A percentile compares a stretch with the other conserved stretches of the same genome.
Evolutionary conservation across 23 red algal species (phyloP).

Genomic region (Cyanidioschyzon merolae): DNA sequence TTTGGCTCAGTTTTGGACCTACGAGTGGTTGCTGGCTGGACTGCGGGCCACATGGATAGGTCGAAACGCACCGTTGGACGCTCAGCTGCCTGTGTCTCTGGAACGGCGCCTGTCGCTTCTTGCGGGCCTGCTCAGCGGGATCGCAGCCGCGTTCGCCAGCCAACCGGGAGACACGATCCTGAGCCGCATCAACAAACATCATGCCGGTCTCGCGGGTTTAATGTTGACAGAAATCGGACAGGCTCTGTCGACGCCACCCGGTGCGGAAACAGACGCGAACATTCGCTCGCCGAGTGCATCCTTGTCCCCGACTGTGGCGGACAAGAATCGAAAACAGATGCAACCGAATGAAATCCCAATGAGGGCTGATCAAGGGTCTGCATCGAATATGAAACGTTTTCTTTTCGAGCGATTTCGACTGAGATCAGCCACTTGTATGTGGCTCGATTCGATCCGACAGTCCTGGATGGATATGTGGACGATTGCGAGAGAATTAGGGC

Average conservation of each 20-base stretch:
- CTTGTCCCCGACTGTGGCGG: not conserved
- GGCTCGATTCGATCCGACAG: not conserved
- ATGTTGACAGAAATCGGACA: not conserved
- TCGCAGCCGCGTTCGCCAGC: constrained; percentile 49
- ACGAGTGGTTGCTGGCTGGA: constrained; percentile 38
- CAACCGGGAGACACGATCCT: constrained; percentile 93
- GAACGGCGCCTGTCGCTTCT: constrained; percentile 31
- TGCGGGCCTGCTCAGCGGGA: constrained; percentile 59
- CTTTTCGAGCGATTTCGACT: not conserved
- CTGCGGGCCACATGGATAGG: not conserved
- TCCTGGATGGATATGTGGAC: not conserved
- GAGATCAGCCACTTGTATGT: not conserved
- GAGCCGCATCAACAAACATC: constrained; percentile 62
- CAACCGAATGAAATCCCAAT: not conserved
- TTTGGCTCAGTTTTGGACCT: constrained; percentile 74
- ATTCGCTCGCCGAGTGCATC: constrained; percentile 5
- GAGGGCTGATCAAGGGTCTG: not conserved
- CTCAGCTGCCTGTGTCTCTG: not conserved
- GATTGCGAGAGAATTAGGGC: constrained; percentile 40
- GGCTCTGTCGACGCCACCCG: not conserved
- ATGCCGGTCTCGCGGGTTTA: not conserved
- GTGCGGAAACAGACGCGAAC: constrained; percentile 16
- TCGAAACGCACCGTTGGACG: not conserved
- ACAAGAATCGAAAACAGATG: not conserved
- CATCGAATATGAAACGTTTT: not conserved